These are phyloP conservation scores for Meyerozyma elateridarum DNA, from an alignment of 1,139 yeast species.

Conservation along the genomic window DNA sequence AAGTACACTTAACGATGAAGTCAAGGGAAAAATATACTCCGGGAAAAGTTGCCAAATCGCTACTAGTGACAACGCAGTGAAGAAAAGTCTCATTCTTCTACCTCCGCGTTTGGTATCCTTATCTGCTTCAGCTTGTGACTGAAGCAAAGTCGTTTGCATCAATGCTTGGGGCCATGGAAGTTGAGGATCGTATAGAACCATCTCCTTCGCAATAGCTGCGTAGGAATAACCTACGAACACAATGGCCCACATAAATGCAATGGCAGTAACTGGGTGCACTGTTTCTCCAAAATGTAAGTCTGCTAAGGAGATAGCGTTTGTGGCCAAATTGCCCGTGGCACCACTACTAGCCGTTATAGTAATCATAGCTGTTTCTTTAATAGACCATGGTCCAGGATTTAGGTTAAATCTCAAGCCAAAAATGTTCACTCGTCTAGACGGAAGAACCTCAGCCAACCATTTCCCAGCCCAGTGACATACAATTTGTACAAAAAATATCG, in stretches of 20 bases:
- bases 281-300: slow-evolving; percentile 32
- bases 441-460: slow-evolving; percentile 31
- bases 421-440: slow-evolving; percentile 19
- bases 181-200: slow-evolving; percentile 39
- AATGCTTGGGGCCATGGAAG: slow-evolving; percentile 44
- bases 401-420: slow-evolving; percentile 21
- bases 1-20: slow-evolving; percentile 36
- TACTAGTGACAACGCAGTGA: slow-evolving; percentile 21
- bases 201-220: slow-evolving; percentile 39
- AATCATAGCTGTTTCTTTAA: slow-evolving; percentile 40
- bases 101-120: slow-evolving; percentile 16
- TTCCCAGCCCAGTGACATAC: slow-evolving; percentile 41
- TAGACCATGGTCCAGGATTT: slow-evolving; percentile 46
- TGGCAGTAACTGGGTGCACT: slow-evolving; percentile 27
- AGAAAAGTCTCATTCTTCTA: slow-evolving; percentile 32
- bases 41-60: slow-evolving; percentile 36
- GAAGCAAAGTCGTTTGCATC: slow-evolving; percentile 43
- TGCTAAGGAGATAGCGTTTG: slow-evolving; percentile 37
- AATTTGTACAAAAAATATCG: slow-evolving; percentile 43
- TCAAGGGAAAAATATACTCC: slow-evolving; percentile 37
- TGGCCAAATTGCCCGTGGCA: slow-evolving; percentile 44
- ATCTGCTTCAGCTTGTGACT: slow-evolving; percentile 25
- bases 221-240: slow-evolving; percentile 46
- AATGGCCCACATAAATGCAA: slow-evolving; percentile 41
- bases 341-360: slow-evolving; percentile 44